Conservation (phyloP, 1,284 basidiomycete genomes). For the Vanrija sp. region DNA sequence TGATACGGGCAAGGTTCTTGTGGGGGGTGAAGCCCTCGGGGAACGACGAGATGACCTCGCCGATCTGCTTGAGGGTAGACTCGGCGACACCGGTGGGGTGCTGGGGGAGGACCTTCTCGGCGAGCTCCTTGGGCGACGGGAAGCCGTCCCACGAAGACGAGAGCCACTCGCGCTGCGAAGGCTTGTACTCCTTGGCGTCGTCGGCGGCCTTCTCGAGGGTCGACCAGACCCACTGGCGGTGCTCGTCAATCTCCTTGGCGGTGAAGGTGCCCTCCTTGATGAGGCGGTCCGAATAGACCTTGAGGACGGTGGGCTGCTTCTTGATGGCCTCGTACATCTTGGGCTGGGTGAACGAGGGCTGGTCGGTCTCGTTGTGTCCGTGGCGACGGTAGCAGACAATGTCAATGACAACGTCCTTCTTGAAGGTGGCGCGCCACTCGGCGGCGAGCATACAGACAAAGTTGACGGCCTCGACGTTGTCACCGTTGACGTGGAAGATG, state of each 20-base stretch:
- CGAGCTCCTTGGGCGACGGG: constrained; percentile 93
- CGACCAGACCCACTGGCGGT: constrained; percentile 99
- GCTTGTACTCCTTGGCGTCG: constrained; percentile 89
- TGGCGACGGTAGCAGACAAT: constrained; percentile 98
- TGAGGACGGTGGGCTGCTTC: constrained; percentile 87
- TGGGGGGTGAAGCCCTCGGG: constrained; percentile 85
- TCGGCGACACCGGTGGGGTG: constrained; percentile 78
- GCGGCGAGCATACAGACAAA: constrained; percentile 98
- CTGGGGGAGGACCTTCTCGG: constrained; percentile 85
- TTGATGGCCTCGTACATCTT: constrained; percentile 98
- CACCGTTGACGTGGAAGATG: constrained; percentile 99
- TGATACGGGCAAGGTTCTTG: constrained; percentile 90
- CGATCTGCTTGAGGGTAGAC: constrained; percentile 77
- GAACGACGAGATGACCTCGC: constrained; percentile 77
- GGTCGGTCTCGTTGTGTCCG: constrained; percentile 99
- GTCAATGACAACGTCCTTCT: constrained; percentile 98
- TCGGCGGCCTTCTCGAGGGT: constrained; percentile 92
- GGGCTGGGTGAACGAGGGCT: constrained; percentile 98
- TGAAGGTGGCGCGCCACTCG: constrained; percentile 97
- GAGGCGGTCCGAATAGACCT: constrained; percentile 87
- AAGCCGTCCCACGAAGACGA: constrained; percentile 98
- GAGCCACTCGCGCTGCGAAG: constrained; percentile 92
- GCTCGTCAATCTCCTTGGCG: constrained; percentile 94
- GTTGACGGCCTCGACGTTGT: constrained; percentile 96
- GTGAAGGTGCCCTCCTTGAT: constrained; percentile 91